Conservation (phyloP, 2,329 filamentous ascomycete species). For the Alternaria sp. region DNA sequence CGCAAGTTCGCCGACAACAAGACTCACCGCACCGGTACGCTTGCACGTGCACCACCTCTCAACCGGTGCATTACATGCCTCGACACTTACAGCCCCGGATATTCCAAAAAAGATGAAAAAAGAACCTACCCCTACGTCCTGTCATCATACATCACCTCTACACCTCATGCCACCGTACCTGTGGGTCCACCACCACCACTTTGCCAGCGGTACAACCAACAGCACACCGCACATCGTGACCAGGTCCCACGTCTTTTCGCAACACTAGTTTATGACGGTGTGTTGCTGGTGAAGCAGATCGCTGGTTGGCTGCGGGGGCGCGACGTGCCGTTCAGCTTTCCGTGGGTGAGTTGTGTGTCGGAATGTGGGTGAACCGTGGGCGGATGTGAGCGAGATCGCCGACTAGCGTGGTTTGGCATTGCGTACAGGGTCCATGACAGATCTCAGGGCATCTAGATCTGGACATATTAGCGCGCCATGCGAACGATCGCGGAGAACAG, state of each 20-base stretch:
- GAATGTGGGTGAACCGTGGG: constrained; percentile 6
- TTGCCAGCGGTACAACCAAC: constrained; percentile 7
- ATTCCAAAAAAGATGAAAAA: constrained; percentile 2
- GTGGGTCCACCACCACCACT: background rate
- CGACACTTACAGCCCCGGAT: constrained; percentile 4
- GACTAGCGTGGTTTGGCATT: background rate
- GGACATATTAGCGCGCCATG: background rate
- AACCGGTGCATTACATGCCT: constrained; percentile 3
- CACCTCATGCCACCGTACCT: constrained; percentile 3
- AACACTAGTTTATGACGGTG: constrained; percentile 4
- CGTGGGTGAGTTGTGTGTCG: constrained; percentile 8
- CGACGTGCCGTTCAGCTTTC: constrained; percentile 5
- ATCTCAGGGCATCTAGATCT: constrained; percentile 7
- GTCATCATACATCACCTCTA: constrained; percentile 4
- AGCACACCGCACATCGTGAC: constrained; percentile 7
- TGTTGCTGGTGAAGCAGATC: constrained; percentile 1
- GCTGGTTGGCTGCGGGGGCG: constrained; percentile 5
- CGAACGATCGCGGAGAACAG: constrained; percentile 5
- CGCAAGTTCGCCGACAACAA: constrained; percentile 4
- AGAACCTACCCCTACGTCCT: background rate
- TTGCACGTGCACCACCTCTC: constrained; percentile 1
- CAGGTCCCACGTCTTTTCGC: background rate
- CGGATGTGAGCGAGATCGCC: constrained; percentile 1
- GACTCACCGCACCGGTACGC: constrained; percentile 6
- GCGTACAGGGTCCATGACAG: constrained; percentile 3